Conservation (phyloP, 2,329 filamentous ascomycete genomes). For the Thermochaetoides dissita region DNA sequence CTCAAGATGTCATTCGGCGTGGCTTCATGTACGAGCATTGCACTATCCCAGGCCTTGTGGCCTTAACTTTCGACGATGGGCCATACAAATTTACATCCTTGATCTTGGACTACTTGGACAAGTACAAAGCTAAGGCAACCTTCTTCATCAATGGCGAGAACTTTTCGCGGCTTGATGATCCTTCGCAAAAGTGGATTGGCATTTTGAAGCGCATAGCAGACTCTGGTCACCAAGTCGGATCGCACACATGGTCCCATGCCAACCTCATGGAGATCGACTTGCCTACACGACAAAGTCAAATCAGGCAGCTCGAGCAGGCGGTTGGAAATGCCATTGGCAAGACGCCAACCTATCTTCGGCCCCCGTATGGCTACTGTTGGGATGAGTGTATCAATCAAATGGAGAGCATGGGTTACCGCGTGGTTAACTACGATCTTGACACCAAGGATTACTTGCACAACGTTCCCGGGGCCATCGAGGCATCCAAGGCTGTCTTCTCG, state of each 20-base stretch:
- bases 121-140: slow-evolving; percentile 20
- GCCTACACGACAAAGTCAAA: slow-evolving; percentile 16
- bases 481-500: slow-evolving; percentile 29
- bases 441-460: slow-evolving; percentile 35
- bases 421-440: slow-evolving; percentile 35
- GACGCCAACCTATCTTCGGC: slow-evolving; percentile 24
- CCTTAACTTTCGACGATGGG: slow-evolving; percentile 25
- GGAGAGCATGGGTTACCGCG: slow-evolving; percentile 25
- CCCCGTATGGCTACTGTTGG: slow-evolving; percentile 19
- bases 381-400: slow-evolving; percentile 12
- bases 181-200: slow-evolving; percentile 12
- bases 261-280: slow-evolving; percentile 18
- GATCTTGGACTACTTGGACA: slow-evolving; percentile 22
- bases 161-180: slow-evolving; percentile 17
- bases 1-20: background rate
- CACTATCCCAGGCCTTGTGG: slow-evolving; percentile 19
- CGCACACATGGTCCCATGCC: slow-evolving; percentile 23
- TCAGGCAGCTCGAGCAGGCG: slow-evolving; percentile 20
- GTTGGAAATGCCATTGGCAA: slow-evolving; percentile 21
- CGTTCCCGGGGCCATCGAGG: slow-evolving; percentile 25
- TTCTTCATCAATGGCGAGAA: slow-evolving; percentile 25
- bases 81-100: slow-evolving; percentile 20
- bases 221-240: slow-evolving; percentile 25
- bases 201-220: slow-evolving; percentile 18
- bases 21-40: slow-evolving; percentile 15